Evolutionary conservation across 2,329 filamentous ascomycete genomes (phyloP).

Genomic region (Phaeomoniella chlamydospora): DNA sequence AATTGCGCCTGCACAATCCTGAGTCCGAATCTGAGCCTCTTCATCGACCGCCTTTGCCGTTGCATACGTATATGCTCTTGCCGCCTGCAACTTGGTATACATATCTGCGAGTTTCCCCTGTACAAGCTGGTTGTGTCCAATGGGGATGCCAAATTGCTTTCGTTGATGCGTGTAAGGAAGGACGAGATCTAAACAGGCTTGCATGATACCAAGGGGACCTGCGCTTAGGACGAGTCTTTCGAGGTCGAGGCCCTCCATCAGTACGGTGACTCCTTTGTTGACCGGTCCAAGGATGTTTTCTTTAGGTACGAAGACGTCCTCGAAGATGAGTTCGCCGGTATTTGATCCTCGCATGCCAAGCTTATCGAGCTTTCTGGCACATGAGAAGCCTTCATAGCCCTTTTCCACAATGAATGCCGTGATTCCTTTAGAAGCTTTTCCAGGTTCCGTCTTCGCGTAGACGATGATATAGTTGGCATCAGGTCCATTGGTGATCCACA

Average conservation of each 20-base stretch:
- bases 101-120: slow-evolving; percentile 92
- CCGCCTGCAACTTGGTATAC: slow-evolving; percentile 84
- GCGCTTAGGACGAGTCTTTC: slow-evolving; percentile 85
- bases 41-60: slow-evolving; percentile 73
- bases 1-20: slow-evolving; percentile 91
- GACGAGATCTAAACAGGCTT: slow-evolving; percentile 70
- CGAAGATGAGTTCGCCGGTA: slow-evolving; percentile 86
- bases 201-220: slow-evolving; percentile 88
- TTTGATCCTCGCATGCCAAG: slow-evolving; percentile 96
- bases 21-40: slow-evolving; percentile 56
- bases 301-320: slow-evolving; percentile 74
- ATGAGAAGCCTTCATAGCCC: slow-evolving; percentile 59
- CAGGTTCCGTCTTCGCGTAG: slow-evolving; percentile 88
- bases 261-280: slow-evolving; percentile 71
- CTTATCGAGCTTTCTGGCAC: slow-evolving; percentile 86
- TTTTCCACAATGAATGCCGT: slow-evolving; percentile 83
- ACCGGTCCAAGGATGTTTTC: slow-evolving; percentile 68
- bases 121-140: slow-evolving; percentile 84
- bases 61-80: slow-evolving; percentile 72
- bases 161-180: slow-evolving; percentile 82
- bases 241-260: slow-evolving; percentile 93
- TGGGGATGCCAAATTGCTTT: slow-evolving; percentile 74
- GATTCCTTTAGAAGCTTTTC: slow-evolving; percentile 73
- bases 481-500: slow-evolving; percentile 98
- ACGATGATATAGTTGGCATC: slow-evolving; percentile 88